Evolutionary conservation across 371 early-diverging fungal species (phyloP).

Genomic region (Rhizopus arrhizus): DNA sequence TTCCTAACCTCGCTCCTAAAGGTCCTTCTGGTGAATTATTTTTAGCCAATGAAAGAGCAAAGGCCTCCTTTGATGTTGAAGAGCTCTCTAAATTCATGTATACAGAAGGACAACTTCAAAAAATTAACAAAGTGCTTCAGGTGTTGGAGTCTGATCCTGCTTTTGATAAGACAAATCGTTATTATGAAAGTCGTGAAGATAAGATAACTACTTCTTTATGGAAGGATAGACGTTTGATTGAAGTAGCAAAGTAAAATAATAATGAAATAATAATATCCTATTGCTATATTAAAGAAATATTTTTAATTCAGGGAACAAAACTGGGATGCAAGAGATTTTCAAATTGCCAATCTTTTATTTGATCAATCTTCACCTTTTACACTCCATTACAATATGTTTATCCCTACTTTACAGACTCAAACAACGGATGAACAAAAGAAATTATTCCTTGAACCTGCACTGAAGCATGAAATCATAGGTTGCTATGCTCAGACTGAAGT

Average conservation of each 20-base stretch:
- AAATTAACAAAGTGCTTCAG: constrained; percentile 48
- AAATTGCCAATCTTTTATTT: constrained; percentile 48
- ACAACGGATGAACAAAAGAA: constrained; percentile 79
- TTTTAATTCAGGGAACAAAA: constrained; percentile 41
- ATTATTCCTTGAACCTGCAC: constrained; percentile 73
- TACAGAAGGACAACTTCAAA: constrained; percentile 50
- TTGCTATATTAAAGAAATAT: not conserved
- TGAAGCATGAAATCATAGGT: constrained; percentile 77
- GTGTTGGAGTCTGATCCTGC: constrained; percentile 59
- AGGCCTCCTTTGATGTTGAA: constrained; percentile 56
- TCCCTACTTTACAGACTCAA: constrained; percentile 76
- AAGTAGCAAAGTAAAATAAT: constrained; percentile 44
- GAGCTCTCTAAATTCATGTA: constrained; percentile 56
- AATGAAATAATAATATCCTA: not conserved
- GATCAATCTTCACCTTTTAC: constrained; percentile 52
- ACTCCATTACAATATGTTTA: constrained; percentile 72
- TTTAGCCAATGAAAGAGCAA: constrained; percentile 61
- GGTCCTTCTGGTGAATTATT: constrained; percentile 63
- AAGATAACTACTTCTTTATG: constrained; percentile 50
- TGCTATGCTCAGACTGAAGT: constrained; percentile 86
- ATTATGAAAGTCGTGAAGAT: constrained; percentile 57
- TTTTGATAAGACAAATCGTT: constrained; percentile 58
- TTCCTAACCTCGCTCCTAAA: constrained; percentile 57
- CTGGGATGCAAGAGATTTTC: constrained; percentile 46
- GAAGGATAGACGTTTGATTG: constrained; percentile 59